Conservation (phyloP, 805 yeast species). For the Cyberlindnera xylosilytica region DNA sequence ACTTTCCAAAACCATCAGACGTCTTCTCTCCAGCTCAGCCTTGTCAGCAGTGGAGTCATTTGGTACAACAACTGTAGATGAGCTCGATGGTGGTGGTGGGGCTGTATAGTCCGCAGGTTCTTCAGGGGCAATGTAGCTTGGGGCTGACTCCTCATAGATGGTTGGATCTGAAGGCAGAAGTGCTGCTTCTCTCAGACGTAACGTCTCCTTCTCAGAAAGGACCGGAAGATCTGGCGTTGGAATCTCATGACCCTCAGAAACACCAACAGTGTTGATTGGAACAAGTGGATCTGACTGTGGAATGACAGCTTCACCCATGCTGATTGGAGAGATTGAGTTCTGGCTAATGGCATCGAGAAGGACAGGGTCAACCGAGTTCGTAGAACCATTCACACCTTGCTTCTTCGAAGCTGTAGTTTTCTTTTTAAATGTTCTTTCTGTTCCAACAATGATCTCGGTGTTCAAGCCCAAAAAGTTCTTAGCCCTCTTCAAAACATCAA, state of each 20-base stretch:
- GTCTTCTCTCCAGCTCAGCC: conserved; percentile 36
- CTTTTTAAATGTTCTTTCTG: conserved; percentile 44
- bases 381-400: conserved; percentile 4
- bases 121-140: conserved; percentile 18
- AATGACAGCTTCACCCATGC: conserved; percentile 14
- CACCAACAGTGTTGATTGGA: background rate
- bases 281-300: background rate
- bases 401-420: background rate
- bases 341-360: conserved; percentile 19
- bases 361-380: background rate
- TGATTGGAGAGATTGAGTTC: conserved; percentile 26
- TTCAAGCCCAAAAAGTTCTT: conserved; percentile 80
- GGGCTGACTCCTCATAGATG: conserved; percentile 10
- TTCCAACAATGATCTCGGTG: conserved; percentile 78
- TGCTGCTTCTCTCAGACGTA: conserved; percentile 52
- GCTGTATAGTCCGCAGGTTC: conserved; percentile 6
- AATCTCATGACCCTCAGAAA: conserved; percentile 13
- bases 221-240: conserved; percentile 8
- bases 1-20: conserved; percentile 38
- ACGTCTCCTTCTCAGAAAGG: conserved; percentile 56
- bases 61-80: background rate
- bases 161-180: conserved; percentile 60
- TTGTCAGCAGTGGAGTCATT: conserved; percentile 29
- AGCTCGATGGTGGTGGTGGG: conserved; percentile 9
- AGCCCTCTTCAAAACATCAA: conserved; percentile 71